A percentile compares a stretch with the other conserved stretches of the same genome.
phyloP scores from a whole-genome alignment of 345 rosid genomes.

The Turritis glabra region DNA sequence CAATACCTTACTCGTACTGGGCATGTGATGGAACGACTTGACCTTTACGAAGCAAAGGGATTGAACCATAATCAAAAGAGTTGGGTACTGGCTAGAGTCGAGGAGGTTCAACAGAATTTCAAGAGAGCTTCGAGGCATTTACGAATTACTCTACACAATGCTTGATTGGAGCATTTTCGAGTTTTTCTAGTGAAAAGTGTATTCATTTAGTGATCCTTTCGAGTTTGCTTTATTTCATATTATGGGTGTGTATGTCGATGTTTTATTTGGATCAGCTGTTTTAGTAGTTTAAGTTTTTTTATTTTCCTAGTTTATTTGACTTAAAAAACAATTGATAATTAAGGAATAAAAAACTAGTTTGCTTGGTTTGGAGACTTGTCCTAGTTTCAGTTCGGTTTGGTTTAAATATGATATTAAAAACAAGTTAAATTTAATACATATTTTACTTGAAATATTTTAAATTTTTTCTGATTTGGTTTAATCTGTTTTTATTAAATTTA shows the following conservation, averaged over 20 bases:
- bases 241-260: too few relatives aligned
- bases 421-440: too few relatives aligned
- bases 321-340: background rate
- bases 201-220: too few relatives aligned
- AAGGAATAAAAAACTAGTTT: background rate
- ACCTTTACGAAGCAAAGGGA: slow-evolving; percentile 20
- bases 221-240: too few relatives aligned
- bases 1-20: slow-evolving; percentile 32
- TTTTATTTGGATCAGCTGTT: background rate
- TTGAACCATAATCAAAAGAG: background rate
- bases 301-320: background rate
- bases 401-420: too few relatives aligned
- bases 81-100: background rate
- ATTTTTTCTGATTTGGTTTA: too few relatives aligned
- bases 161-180: background rate
- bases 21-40: slow-evolving; percentile 30
- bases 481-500: too few relatives aligned
- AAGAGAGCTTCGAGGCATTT: slow-evolving; percentile 8
- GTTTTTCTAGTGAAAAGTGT: too few relatives aligned
- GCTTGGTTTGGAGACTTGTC: background rate
- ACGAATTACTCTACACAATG: slow-evolving; percentile 7
- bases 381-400: background rate
- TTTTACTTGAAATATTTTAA: too few relatives aligned
- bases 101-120: background rate
- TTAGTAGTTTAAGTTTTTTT: background rate